Base-by-base conservation (phyloP, 306 rosid genomes). In the Lagenaria siceraria region DNA sequence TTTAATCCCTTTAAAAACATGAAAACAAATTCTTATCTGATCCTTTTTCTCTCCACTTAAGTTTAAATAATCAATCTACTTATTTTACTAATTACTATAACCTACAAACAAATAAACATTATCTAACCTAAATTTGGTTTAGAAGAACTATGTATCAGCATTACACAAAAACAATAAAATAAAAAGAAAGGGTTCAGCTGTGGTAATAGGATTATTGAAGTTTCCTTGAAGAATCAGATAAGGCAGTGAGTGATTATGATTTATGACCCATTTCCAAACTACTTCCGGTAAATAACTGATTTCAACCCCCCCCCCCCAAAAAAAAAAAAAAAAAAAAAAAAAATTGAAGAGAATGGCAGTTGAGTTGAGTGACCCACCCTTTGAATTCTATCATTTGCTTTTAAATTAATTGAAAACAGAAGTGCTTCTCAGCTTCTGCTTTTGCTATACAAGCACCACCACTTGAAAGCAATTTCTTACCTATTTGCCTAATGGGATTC, bases 211-310 rank as follows among this genome's bases (percentile, higher is more conserved):
- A 46, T 46, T 4, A 13, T 48, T 14, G 48, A 9, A 64, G 72
- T 36, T 65, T 36, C 27, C 49, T 36, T 66, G 31, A 5, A 66
- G 51, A 5, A 66, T 21, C 4, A 66, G 73, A 15, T 0, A 66
- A n/a, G 51, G 18, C 5, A 65, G 73, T 65, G 49, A 10, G 59
- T 46, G 76, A 71, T 49, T 24, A 48, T 22, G 75, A 69, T 22
- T 22, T 42, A 43, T 15, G 59, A 71, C 40, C 24, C 10, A 24
- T 25, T 71, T 48, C 59, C 59, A 14, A 71, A 25, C 58, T 11
- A 48, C 35, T 71, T 71, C 58, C 48, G 76, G 76, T 71, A 71
- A 71, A 46, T 71, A 71, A 71, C 76, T 25, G 76, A 71, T 48
- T 14, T 25, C 0, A 71, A 71, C 25, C 24, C 76, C 18, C n/a